These are phyloP conservation scores for Aspergillus incahuasiensis DNA, from an alignment of 495 filamentous ascomycete species.

Conservation along the genomic window DNA sequence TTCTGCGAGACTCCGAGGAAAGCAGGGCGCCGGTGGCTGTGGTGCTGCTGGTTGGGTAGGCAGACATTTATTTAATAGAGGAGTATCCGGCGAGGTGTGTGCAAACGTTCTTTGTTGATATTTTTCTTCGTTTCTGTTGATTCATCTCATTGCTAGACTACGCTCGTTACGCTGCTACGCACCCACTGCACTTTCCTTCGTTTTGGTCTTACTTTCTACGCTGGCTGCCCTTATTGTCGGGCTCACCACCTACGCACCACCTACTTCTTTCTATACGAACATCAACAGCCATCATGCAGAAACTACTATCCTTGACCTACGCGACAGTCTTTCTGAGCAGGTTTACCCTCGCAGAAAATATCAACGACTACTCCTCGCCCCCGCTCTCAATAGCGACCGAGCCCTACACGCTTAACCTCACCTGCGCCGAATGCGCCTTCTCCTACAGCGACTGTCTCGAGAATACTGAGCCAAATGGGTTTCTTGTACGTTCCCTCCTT, in stretches of 20 bases:
- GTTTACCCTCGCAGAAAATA: background rate
- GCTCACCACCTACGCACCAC: background rate
- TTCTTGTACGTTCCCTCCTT: background rate
- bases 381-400: background rate
- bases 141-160: background rate
- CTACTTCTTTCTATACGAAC: too few relatives aligned
- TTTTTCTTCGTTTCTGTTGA: too few relatives aligned
- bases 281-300: background rate
- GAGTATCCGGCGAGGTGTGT: too few relatives aligned
- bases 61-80: too few relatives aligned
- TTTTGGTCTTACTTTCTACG: background rate
- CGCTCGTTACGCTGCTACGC: background rate
- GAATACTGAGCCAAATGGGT: background rate
- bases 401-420: background rate
- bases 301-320: background rate
- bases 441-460: conserved; percentile 1
- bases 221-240: too few relatives aligned
- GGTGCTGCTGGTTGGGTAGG: background rate
- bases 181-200: background rate
- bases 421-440: background rate
- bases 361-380: background rate
- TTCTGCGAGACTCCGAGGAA: too few relatives aligned
- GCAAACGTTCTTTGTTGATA: too few relatives aligned
- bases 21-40: too few relatives aligned
- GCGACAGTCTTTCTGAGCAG: background rate